phyloP scores from a whole-genome alignment of 169 alveolate genomes.

The Plasmodium ovale region DNA sequence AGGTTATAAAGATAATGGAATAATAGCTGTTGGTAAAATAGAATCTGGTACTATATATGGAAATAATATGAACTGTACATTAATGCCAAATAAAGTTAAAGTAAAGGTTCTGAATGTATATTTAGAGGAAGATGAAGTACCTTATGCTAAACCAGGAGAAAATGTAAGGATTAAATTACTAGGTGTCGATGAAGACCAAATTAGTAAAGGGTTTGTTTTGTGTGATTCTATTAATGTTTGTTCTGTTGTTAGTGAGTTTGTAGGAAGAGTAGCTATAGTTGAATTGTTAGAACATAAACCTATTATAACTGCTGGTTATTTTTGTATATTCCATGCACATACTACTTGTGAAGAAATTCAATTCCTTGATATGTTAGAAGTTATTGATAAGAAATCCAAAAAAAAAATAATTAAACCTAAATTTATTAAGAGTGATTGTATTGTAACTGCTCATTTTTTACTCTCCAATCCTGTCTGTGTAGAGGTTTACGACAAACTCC shows the following conservation, averaged over 20 bases:
- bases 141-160: constrained; percentile 94
- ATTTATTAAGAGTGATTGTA: constrained; percentile 87
- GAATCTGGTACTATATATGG: constrained; percentile 88
- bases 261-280: constrained; percentile 92
- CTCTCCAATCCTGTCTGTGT: constrained; percentile 91
- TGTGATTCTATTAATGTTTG: constrained; percentile 93
- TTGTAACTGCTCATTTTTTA: constrained; percentile 88
- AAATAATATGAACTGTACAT: constrained; percentile 86
- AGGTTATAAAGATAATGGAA: constrained; percentile 94
- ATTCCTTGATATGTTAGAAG: constrained; percentile 82
- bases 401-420: constrained; percentile 88
- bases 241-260: constrained; percentile 92
- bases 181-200: constrained; percentile 94
- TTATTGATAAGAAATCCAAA: constrained; percentile 84
- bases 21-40: constrained; percentile 93
- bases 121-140: constrained; percentile 91
- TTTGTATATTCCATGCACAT: constrained; percentile 92
- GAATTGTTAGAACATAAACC: constrained; percentile 95
- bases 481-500: constrained; percentile 91
- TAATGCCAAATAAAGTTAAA: constrained; percentile 92
- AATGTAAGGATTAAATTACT: constrained; percentile 90
- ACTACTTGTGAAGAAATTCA: constrained; percentile 91
- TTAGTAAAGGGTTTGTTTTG: constrained; percentile 96
- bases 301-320: constrained; percentile 95
- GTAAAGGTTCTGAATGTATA: constrained; percentile 89